Conservation (phyloP, 2,329 filamentous ascomycete species). For the Ophiosphaerella korrae region DNA sequence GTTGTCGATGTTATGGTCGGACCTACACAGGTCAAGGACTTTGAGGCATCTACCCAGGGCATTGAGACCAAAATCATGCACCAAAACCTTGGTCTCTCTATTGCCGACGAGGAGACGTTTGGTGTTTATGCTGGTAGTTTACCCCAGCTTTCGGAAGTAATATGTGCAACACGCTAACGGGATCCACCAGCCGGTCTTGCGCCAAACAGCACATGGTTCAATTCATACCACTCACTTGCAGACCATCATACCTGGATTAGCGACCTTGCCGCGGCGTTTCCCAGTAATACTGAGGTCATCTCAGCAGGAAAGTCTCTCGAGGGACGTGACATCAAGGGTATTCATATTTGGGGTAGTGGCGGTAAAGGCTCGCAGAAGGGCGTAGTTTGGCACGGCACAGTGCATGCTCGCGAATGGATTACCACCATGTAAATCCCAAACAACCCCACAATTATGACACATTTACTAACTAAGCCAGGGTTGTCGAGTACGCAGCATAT, state of each 20-base stretch:
- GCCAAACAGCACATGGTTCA: constrained; percentile 44
- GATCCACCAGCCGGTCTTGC: constrained; percentile 28
- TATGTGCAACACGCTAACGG: constrained; percentile 23
- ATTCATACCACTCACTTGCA: constrained; percentile 43
- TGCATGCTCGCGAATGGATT: constrained; percentile 48
- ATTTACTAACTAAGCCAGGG: constrained; percentile 17
- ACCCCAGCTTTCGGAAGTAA: neutral
- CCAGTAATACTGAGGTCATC: constrained; percentile 42
- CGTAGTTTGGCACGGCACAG: constrained; percentile 46
- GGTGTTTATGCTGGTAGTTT: constrained; percentile 39
- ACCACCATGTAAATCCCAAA: constrained; percentile 30
- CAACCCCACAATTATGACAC: too few species aligned
- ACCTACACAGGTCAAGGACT: constrained; percentile 35
- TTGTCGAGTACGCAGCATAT: constrained; percentile 45
- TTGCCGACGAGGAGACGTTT: constrained; percentile 38
- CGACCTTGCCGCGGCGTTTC: constrained; percentile 43
- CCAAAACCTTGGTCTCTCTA: constrained; percentile 44
- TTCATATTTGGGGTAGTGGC: constrained; percentile 47
- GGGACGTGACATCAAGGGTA: constrained; percentile 46
- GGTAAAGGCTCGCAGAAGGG: constrained; percentile 45
- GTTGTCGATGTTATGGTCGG: constrained; percentile 45
- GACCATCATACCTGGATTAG: constrained; percentile 42
- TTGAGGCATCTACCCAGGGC: constrained; percentile 31
- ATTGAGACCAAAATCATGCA: constrained; percentile 44
- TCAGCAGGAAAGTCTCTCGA: constrained; percentile 42